phyloP scores from a whole-genome alignment of 1,284 basidiomycete species.

The Irpex sp. region DNA sequence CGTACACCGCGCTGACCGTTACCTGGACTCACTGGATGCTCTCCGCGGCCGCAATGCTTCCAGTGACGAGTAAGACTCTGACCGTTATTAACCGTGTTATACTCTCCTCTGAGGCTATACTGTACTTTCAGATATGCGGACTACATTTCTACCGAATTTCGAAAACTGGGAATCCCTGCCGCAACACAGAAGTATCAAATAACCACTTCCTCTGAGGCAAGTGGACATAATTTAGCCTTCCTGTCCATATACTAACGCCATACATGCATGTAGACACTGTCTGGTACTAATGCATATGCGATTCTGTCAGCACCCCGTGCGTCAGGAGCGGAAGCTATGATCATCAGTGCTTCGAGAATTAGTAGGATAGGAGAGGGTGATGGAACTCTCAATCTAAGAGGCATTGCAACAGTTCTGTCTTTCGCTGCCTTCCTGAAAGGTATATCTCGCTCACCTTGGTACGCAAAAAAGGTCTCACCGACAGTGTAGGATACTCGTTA shows the following conservation, averaged over 20 bases:
- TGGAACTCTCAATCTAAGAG: constrained; percentile 75
- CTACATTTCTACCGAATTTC: constrained; percentile 55
- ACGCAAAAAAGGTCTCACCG: background rate
- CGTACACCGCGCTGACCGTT: constrained; percentile 77
- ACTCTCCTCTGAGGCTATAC: background rate
- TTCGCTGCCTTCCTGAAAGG: constrained; percentile 82
- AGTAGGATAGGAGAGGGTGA: constrained; percentile 56
- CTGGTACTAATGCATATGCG: constrained; percentile 80
- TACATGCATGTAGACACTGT: constrained; percentile 28
- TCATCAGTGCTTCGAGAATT: constrained; percentile 86
- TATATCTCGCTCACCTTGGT: constrained; percentile 28
- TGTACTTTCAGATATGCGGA: constrained; percentile 49
- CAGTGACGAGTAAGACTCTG: constrained; percentile 57
- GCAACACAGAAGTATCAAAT: constrained; percentile 68
- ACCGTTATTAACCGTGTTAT: background rate
- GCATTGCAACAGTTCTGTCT: constrained; percentile 78
- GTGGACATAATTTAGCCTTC: constrained; percentile 11
- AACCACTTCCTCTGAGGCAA: constrained; percentile 39
- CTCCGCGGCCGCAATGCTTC: constrained; percentile 61
- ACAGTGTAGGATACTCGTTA: constrained; percentile 67
- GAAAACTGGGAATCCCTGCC: constrained; percentile 62
- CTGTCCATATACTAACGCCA: constrained; percentile 20
- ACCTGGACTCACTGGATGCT: constrained; percentile 63
- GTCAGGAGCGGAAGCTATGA: constrained; percentile 86
- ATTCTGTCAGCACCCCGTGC: constrained; percentile 78